Evolutionary conservation across 2,329 filamentous ascomycete genomes (phyloP).

Genomic region (Pseudogymnoascus sp.): DNA sequence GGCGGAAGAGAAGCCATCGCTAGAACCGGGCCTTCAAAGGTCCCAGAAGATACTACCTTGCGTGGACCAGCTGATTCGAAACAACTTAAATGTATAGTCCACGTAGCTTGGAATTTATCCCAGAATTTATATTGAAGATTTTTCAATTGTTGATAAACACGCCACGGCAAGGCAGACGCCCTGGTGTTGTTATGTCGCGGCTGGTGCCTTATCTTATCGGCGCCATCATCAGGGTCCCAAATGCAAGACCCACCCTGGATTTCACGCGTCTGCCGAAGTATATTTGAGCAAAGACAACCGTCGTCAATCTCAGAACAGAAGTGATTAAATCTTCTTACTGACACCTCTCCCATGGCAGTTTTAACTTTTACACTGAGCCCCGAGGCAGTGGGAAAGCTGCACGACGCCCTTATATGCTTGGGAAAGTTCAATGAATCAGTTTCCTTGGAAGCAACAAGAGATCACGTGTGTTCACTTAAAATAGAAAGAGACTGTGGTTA

Average conservation of each 20-base stretch:
- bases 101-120: background rate
- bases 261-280: background rate
- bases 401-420: conserved; percentile 66
- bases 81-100: background rate
- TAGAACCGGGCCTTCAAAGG: background rate
- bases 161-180: background rate
- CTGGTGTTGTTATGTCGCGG: background rate
- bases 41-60: background rate
- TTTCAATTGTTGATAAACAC: background rate
- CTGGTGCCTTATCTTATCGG: background rate
- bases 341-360: conserved; percentile 43
- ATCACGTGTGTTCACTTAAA: conserved; percentile 44
- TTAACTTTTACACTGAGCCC: conserved; percentile 67
- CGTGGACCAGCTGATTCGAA: background rate
- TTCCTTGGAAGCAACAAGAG: conserved; percentile 61
- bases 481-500: conserved; percentile 19
- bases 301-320: background rate
- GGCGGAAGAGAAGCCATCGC: conserved; percentile 36
- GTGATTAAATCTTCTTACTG: background rate
- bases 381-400: conserved; percentile 60
- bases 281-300: background rate
- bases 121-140: background rate
- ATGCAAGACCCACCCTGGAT: background rate
- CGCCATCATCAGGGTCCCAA: background rate
- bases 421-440: conserved; percentile 75